Percentiles rank a stretch among this genome's conserved stretches.
Conservation (phyloP, 2,329 filamentous ascomycete genomes). For the Pyrenochaeta sp. region DNA sequence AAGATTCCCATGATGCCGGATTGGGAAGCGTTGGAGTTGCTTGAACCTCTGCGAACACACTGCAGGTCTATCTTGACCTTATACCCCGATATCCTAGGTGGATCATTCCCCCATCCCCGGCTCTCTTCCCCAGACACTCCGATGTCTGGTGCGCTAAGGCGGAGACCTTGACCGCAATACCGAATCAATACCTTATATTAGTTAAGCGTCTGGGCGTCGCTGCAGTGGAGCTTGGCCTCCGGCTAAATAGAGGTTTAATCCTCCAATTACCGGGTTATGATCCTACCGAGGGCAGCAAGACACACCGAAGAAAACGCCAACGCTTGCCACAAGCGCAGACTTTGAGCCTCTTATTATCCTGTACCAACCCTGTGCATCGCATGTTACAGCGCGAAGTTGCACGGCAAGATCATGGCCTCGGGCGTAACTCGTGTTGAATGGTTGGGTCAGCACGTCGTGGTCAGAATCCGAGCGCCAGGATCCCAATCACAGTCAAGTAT, state of each 20-base stretch:
- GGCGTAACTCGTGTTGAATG: background rate
- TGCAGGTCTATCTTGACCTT: constrained; percentile 26
- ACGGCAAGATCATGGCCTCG: background rate
- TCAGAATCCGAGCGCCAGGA: constrained; percentile 4
- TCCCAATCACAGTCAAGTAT: background rate
- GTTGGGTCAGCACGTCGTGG: constrained; percentile 3
- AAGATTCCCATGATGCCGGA: constrained; percentile 36
- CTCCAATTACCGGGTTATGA: constrained; percentile 26
- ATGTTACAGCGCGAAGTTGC: constrained; percentile 22
- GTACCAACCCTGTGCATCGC: constrained; percentile 7
- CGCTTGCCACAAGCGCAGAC: constrained; percentile 4
- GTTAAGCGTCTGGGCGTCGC: constrained; percentile 32
- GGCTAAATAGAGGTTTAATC: constrained; percentile 29
- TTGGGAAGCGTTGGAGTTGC: constrained; percentile 16
- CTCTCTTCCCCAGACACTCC: constrained; percentile 33
- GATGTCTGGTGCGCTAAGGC: constrained; percentile 22
- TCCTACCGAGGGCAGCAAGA: constrained; percentile 20
- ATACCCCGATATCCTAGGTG: constrained; percentile 21
- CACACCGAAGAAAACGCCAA: constrained; percentile 10
- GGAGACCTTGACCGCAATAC: constrained; percentile 34
- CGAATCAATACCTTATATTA: constrained; percentile 28
- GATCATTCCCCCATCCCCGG: constrained; percentile 22
- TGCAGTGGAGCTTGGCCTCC: constrained; percentile 27
- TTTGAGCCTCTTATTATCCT: constrained; percentile 15
- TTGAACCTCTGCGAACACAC: constrained; percentile 13